Base-by-base conservation (phyloP, 805 yeast species). In the Citeromyces matritensis region DNA sequence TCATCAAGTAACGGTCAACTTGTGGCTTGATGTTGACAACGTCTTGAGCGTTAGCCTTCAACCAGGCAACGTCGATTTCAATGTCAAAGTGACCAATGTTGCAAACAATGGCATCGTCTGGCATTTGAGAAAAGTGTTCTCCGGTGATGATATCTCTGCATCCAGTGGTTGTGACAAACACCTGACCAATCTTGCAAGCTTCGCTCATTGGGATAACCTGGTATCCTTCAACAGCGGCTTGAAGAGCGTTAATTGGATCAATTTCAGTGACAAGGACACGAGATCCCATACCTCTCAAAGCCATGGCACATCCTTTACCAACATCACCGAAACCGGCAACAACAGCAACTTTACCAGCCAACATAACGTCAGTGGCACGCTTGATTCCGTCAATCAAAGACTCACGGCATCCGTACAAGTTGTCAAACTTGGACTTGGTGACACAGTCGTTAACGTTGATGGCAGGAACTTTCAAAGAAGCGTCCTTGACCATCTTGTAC, bases 301-400 rank as follows among this genome's bases (percentile, higher is more conserved):
- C 95, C 83, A 85, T 80, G 60, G 95, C 96, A 75, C 98, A 88
- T 63, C 98, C 98, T 71, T 88, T 88, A 70, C 98, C 98, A 56
- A 88, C 98, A 59, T 88, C 98, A 75, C 98, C 98, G 71, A 77
- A 88, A 66, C 98, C 98, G 40, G 95, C 96, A 51, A 88, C 97
- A 50, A 88, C 93, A 40, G 97, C 94, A 55, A 83, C 91, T 72
- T 88, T 88, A 69, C 98, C 98, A 47, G 96, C 97, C 55, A 88
- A 79, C 97, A 88, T 91, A 50, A 88, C 97, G 56, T 88, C 98
- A 55, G 98, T 88, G 60, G 97, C 98, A 70, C 35, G 84, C 79
- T 88, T 88, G 63, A 88, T 88, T 70, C 98, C 98, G 65, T 88
- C 98, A 46, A 88, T 71, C 51, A 88, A 76, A 42, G 98, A 88